Conservation (phyloP, 441 rosid genomes). For the Erodium trifolium region DNA sequence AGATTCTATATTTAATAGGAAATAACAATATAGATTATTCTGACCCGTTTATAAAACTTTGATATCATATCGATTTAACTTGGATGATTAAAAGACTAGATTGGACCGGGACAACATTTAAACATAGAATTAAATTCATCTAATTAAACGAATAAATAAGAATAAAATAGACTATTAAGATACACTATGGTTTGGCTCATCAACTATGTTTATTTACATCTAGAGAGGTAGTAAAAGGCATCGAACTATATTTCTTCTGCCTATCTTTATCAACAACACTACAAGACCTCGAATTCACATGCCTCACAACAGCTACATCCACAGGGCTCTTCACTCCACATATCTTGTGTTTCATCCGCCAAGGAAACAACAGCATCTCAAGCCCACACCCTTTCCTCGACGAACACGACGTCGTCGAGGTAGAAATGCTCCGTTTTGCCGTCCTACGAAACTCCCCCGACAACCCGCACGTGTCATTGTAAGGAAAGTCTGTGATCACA, state of each 20-base stretch:
- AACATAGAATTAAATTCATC: too few relatives aligned
- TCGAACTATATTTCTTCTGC: not conserved
- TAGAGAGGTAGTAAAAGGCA: not conserved
- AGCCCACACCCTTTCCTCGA: constrained; percentile 59
- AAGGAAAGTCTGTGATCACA: constrained; percentile 27
- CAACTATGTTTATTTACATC: not conserved
- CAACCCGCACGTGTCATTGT: not conserved
- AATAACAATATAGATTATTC: too few relatives aligned
- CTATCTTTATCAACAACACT: not conserved
- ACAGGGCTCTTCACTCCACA: constrained; percentile 41
- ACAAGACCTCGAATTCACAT: not conserved
- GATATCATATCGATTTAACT: too few relatives aligned
- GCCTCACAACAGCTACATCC: constrained; percentile 8
- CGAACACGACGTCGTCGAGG: constrained; percentile 16
- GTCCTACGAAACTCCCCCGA: not conserved
- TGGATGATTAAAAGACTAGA: too few relatives aligned
- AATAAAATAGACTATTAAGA: too few relatives aligned
- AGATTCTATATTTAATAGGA: too few relatives aligned
- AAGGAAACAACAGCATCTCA: constrained; percentile 43
- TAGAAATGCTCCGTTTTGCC: not conserved
- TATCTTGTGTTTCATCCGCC: constrained; percentile 61
- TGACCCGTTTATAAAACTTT: too few relatives aligned
- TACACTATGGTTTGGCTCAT: too few relatives aligned
- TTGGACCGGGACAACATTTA: too few relatives aligned
- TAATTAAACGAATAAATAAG: too few relatives aligned